Base-by-base conservation (phyloP, 2,329 filamentous ascomycete genomes). In the Corynespora cassiicola region DNA sequence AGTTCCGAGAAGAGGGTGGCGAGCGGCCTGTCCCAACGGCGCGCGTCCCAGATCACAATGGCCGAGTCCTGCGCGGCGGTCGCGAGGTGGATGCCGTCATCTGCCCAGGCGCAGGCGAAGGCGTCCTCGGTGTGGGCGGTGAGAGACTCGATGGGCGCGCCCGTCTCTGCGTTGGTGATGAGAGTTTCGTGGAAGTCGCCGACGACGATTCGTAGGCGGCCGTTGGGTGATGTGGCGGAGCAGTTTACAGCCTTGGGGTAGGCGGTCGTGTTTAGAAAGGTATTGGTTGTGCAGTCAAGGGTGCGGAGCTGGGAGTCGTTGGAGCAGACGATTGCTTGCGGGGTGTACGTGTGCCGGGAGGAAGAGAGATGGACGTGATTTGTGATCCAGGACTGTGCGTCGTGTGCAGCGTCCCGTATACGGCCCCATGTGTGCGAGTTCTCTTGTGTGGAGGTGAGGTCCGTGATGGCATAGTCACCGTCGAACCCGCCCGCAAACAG, bases 81-180 rank as follows among this genome's bases (percentile, higher is more conserved):
- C 9, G 88, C 88, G 14, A 91, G 78, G 9, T 84, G 85, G 71
- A 84, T 83, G 20, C 87, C 87, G 59, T 91, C 85, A 36, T 86
- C 82, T 12, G 87, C 85, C 88, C 88, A 92, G 50, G 86, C 87
- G 56, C 86, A 90, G 2, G 87, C 82, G 56, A 91, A 92, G 2
- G 83, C 86, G 51, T 78, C 87, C 57, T 90, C 87, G 10, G 74
- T 74, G 57, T 90, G 86, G 2, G 85, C 84, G 4, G 72, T 66
- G 2, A 91, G 76, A 17, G 71, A 68, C 50, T 85, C 47, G 79
- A 75, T 38, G 72, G 73, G 42, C 77, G 70, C 70, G 10, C 86
- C 83, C 9, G 78, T 82, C 38, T 88, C 86, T 8, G 87, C 82
- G 45, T 88, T 80, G 10, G 81, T 79, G 56, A 92, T 86, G 32